Evolutionary conservation across 257 asterid species (phyloP).

Genomic region (Nicotiana undulata): DNA sequence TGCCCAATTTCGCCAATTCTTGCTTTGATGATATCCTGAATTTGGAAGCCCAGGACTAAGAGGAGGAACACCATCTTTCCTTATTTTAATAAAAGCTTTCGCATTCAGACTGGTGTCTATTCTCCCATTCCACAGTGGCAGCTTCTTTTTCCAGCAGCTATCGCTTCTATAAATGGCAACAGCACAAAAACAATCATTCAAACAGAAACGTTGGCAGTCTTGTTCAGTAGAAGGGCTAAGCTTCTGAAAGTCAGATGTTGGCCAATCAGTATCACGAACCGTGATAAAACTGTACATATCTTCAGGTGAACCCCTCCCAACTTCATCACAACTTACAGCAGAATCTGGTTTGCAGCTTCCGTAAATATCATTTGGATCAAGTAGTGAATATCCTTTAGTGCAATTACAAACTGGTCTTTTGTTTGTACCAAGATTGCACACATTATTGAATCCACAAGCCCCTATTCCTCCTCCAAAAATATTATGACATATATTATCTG

Average conservation of each 20-base stretch:
- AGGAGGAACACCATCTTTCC: constrained; percentile 6
- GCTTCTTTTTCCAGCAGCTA: constrained; percentile 30
- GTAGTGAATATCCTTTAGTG: constrained; percentile 20
- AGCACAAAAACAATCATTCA: constrained; percentile 38
- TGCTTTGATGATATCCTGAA: constrained; percentile 5
- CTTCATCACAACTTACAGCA: constrained; percentile 12
- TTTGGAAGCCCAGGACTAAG: constrained; percentile 2
- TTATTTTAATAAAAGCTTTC: constrained; percentile 12
- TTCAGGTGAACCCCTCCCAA: background rate
- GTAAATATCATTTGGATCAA: constrained; percentile 19
- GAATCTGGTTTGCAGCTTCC: constrained; percentile 27
- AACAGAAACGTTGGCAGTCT: constrained; percentile 24
- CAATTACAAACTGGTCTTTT: constrained; percentile 30
- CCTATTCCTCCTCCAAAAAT: constrained; percentile 11
- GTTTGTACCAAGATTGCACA: constrained; percentile 17
- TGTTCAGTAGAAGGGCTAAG: constrained; percentile 6
- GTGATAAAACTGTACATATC: constrained; percentile 10
- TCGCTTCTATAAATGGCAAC: constrained; percentile 19
- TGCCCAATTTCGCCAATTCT: background rate
- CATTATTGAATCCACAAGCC: constrained; percentile 51
- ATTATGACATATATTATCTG: constrained; percentile 22
- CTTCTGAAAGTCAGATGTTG: background rate
- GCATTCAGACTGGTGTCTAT: background rate
- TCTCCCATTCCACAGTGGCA: constrained; percentile 34
- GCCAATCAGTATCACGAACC: constrained; percentile 21